A percentile compares a stretch with the other conserved stretches of the same genome.
Evolutionary conservation across 129 eudicot genomes (phyloP).

Genomic region (carrot (Daucus carota)): DH1_v3.0 NC_030381.2:1180001-1180500

Average conservation of each 20-base stretch:
- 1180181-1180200: not conserved
- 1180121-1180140: not conserved
- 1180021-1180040: not conserved
- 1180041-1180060: not conserved
- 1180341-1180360: too few relatives aligned
- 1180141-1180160: not conserved
- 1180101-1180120: not conserved
- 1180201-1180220: too few relatives aligned
- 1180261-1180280: too few relatives aligned
- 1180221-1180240: too few relatives aligned
- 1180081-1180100: not conserved
- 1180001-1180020: not conserved
- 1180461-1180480: too few relatives aligned
- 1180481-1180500: too few relatives aligned
- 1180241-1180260: too few relatives aligned
- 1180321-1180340: not conserved
- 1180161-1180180: not conserved
- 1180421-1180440: too few relatives aligned
- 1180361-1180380: not conserved
- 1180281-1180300: too few relatives aligned
- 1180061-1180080: not conserved
- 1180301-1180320: not conserved
- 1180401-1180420: too few relatives aligned
- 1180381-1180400: not conserved
- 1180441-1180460: too few relatives aligned